phyloP scores from a whole-genome alignment of 306 rosid species.

The Morella rubra region DNA sequence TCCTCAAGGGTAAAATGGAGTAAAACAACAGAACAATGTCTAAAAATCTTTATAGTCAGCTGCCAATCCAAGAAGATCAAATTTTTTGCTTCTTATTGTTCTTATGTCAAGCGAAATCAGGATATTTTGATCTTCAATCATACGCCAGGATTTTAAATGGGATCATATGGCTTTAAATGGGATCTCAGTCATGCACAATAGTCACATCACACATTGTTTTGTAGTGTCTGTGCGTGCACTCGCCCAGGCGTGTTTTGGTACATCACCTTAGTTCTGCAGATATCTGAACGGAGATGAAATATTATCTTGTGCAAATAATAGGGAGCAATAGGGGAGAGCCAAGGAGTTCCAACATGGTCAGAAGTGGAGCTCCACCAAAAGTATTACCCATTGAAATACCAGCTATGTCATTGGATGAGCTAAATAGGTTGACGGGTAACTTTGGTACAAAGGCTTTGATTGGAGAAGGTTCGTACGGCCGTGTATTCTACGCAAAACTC shows the following conservation, averaged over 20 bases:
- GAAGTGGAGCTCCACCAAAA: conserved; percentile 69
- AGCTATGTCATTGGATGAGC: conserved; percentile 61
- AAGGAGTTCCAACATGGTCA: conserved; percentile 52
- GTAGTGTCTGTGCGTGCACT: too few species aligned
- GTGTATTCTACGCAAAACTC: conserved; percentile 72
- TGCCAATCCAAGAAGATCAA: neutral
- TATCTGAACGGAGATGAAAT: conserved; percentile 7
- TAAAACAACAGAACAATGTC: neutral
- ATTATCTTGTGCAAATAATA: conserved; percentile 21
- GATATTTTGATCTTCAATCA: neutral
- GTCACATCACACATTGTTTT: too few species aligned
- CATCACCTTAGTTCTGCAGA: conserved; percentile 1
- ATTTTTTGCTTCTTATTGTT: neutral
- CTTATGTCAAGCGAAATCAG: neutral
- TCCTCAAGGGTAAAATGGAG: neutral
- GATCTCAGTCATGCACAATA: neutral
- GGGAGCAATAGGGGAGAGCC: conserved; percentile 87
- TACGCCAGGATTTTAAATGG: too few species aligned
- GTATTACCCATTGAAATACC: conserved; percentile 81
- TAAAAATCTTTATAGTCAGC: neutral
- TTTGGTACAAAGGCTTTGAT: conserved; percentile 79
- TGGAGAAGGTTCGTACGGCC: conserved; percentile 97
- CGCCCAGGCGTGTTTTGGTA: neutral
- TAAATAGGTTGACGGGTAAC: conserved; percentile 67
- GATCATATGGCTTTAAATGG: neutral